These are phyloP conservation scores for Russula lepida DNA, from an alignment of 768 basidiomycete species.

Conservation along the genomic window DNA sequence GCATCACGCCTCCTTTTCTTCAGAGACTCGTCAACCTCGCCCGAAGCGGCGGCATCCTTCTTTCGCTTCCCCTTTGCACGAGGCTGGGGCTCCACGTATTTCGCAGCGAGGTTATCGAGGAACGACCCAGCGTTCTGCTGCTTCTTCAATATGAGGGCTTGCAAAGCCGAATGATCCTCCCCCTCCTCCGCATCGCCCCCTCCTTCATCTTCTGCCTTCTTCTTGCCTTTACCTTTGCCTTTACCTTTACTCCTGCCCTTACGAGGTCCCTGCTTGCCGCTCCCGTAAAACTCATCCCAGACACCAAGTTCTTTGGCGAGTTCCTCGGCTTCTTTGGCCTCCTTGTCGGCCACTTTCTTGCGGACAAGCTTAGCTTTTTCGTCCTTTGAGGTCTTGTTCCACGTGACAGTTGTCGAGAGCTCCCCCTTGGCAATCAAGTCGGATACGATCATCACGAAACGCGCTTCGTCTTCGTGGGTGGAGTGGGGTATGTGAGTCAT, in stretches of 20 bases:
- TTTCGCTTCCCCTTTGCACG: conserved; percentile 36
- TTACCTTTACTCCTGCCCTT: conserved; percentile 41
- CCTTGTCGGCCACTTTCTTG: conserved; percentile 64
- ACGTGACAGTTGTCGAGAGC: conserved; percentile 47
- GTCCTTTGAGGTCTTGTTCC: conserved; percentile 69
- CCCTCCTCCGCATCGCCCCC: conserved; percentile 48
- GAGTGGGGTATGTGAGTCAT: conserved; percentile 85
- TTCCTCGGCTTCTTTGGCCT: conserved; percentile 77
- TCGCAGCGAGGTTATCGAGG: conserved; percentile 65
- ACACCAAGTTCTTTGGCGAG: conserved; percentile 83
- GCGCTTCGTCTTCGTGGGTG: conserved; percentile 72
- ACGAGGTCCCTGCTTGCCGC: conserved; percentile 55
- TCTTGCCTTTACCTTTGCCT: conserved; percentile 31
- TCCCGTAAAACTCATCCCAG: conserved; percentile 90
- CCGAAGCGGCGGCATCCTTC: conserved; percentile 31
- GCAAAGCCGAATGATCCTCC: conserved; percentile 60
- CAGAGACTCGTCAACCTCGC: conserved; percentile 32
- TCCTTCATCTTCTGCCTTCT: conserved; percentile 32
- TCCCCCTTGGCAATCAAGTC: conserved; percentile 53
- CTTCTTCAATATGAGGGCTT: conserved; percentile 75
- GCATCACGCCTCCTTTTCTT: conserved; percentile 40
- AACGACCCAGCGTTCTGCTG: conserved; percentile 63
- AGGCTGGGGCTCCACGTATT: conserved; percentile 50
- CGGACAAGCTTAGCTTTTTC: conserved; percentile 70
- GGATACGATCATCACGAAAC: conserved; percentile 66